A percentile compares a stretch with the other conserved stretches of the same genome.
These are phyloP conservation scores for Cryptomeria japonica DNA, from an alignment of 75 land plant genomes.

Conservation along the genomic window DNA sequence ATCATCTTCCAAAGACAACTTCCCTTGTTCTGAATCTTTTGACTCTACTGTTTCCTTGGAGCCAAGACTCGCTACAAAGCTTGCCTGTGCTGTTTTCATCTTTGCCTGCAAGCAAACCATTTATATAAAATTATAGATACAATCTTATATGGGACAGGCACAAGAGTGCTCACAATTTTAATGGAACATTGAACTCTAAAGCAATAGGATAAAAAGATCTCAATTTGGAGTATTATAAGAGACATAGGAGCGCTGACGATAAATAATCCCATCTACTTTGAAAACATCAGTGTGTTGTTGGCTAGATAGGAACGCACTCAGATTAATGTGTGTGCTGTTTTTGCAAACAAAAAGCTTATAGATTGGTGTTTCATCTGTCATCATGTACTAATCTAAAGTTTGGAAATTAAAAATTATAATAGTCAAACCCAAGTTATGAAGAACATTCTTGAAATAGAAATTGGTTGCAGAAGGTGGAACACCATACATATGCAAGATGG, in stretches of 20 bases:
- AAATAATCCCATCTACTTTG: too few relatives aligned
- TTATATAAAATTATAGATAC: not conserved
- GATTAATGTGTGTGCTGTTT: too few relatives aligned
- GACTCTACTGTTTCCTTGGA: slow-evolving; percentile 25
- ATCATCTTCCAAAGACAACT: slow-evolving; percentile 20
- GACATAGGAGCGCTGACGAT: too few relatives aligned
- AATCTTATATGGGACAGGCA: not conserved
- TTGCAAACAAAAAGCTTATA: too few relatives aligned
- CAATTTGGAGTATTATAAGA: not conserved
- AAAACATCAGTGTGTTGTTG: too few relatives aligned
- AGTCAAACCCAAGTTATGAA: not conserved
- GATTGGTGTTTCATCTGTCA: too few relatives aligned
- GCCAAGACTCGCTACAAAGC: slow-evolving; percentile 59
- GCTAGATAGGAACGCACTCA: too few relatives aligned
- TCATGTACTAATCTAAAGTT: too few relatives aligned
- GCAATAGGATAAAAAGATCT: not conserved
- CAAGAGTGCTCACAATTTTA: not conserved
- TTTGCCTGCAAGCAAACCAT: slow-evolving; percentile 52
- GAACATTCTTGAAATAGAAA: not conserved
- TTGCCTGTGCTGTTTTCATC: slow-evolving; percentile 94
- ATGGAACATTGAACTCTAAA: not conserved
- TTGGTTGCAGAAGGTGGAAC: not conserved
- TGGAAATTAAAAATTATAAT: too few relatives aligned
- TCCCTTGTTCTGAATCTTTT: slow-evolving; percentile 32
- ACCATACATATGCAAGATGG: not conserved